Base-by-base conservation (phyloP, 306 rosid species). In the Castanea mollissima region DNA sequence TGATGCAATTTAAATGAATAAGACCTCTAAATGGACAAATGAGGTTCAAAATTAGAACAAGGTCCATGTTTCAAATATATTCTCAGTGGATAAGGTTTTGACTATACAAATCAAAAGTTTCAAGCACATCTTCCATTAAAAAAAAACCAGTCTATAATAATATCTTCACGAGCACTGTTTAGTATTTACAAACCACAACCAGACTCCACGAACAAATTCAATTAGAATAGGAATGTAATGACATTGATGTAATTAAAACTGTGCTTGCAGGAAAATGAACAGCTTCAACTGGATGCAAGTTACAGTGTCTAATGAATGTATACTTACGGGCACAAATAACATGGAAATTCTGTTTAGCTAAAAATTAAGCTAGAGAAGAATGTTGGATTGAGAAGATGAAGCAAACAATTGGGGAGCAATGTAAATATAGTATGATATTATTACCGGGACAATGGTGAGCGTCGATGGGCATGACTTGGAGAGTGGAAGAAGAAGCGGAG, bases 381-480 rank as follows among this genome's bases (percentile, higher is more conserved):
- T 46, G 4, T 11, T 46, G 60, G 65, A 13, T 44, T 34, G 35
- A 19, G 79, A 35, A 70, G 77, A 55, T 71, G 32, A 67, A 75
- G 5, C 86, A 69, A 86, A 85, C 86, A 74, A 49, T 16, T 69
- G 58, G 41, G 1, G 72, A 29, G 84, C 77, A 78, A 85, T 32
- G 5, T 2, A 6, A 7, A 55, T 1, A 5, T 16, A 44, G 3
- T 9, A 62, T 57, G 32, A 0, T 3, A 0, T 41, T 58, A 27
- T 20, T 81, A 88, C 97, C 94, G 1, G 94, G 92, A 35, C 94
- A 90, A 84, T 92, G 94, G 73, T 88, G 83, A 83, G 97, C 91
- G 63, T 92, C 92, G 80, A 90, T 82, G 34, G 85, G 86, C 75
- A 88, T 81, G 82, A 92, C 85, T 46, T 76, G 74, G 31, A 90